These are phyloP conservation scores for Phytophthora hybrid DNA, from an alignment of 352 stramenopile genomes.

Conservation along the genomic window DNA sequence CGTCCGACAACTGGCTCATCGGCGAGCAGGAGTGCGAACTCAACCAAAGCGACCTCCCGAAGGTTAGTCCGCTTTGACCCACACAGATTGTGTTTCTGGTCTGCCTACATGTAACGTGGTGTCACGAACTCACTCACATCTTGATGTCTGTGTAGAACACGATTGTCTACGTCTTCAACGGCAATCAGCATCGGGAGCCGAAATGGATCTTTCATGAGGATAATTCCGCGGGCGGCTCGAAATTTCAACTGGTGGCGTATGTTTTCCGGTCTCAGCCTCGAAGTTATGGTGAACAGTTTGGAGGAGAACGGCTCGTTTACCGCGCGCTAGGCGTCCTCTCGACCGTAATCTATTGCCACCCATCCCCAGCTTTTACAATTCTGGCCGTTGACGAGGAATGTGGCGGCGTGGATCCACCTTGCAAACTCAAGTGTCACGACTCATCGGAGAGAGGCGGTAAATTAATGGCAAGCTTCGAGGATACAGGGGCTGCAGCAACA, in stretches of 20 bases:
- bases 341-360: neutral
- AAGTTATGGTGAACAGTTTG: neutral
- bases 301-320: neutral
- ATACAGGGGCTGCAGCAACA: too few species aligned
- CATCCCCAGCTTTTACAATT: neutral
- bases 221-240: neutral
- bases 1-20: neutral
- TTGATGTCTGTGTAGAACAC: neutral
- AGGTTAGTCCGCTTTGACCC: neutral
- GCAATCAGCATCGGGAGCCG: neutral
- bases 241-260: neutral
- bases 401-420: too few species aligned
- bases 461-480: neutral
- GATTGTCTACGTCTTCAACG: neutral
- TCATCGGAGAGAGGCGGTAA: too few species aligned
- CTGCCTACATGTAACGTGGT: neutral
- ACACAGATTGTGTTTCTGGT: too few species aligned
- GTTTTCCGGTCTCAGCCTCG: neutral
- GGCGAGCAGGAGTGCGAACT: neutral
- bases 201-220: neutral
- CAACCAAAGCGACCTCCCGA: neutral
- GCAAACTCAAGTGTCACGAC: too few species aligned
- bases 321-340: neutral
- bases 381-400: too few species aligned
- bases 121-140: neutral